phyloP scores from a whole-genome alignment of 2,329 filamentous ascomycete genomes.

The Stemphylium vesicarium region DNA sequence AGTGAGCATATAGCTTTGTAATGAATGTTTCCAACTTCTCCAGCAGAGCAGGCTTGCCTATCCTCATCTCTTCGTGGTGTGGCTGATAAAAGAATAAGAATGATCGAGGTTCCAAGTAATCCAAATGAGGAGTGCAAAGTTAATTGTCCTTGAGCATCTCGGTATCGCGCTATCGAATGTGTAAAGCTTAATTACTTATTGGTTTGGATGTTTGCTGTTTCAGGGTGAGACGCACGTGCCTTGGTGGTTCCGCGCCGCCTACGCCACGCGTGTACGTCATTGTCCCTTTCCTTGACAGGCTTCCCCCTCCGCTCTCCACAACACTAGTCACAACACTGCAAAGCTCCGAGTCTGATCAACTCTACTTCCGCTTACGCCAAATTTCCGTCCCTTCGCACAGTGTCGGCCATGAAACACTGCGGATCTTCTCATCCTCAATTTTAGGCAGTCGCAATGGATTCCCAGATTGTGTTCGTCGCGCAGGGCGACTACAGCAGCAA shows the following conservation, averaged over 20 bases:
- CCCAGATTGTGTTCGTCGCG: conserved; percentile 21
- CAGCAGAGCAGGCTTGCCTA: neutral
- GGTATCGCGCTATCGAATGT: neutral
- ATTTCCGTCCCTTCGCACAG: neutral
- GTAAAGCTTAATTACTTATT: neutral
- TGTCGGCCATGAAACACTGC: conserved; percentile 5
- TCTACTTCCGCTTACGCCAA: neutral
- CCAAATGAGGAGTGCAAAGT: neutral
- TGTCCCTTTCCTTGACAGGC: conserved; percentile 6
- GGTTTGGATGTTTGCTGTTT: conserved; percentile 1
- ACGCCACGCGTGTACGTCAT: conserved; percentile 24
- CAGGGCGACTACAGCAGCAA: conserved; percentile 19
- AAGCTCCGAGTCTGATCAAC: neutral
- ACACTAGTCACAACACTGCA: conserved; percentile 10
- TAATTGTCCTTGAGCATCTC: neutral
- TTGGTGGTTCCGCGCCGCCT: conserved; percentile 5
- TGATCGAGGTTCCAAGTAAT: no score
- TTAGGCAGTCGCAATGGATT: conserved; percentile 20
- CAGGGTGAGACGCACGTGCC: conserved; percentile 10
- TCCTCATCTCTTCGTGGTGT: no score
- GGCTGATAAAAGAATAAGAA: no score
- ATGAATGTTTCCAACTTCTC: neutral
- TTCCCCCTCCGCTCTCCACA: conserved; percentile 4
- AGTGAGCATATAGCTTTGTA: conserved; percentile 5
- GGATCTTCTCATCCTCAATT: neutral